Base-by-base conservation (phyloP, 805 yeast genomes). In the Crinitomyces ghanaensis region DNA sequence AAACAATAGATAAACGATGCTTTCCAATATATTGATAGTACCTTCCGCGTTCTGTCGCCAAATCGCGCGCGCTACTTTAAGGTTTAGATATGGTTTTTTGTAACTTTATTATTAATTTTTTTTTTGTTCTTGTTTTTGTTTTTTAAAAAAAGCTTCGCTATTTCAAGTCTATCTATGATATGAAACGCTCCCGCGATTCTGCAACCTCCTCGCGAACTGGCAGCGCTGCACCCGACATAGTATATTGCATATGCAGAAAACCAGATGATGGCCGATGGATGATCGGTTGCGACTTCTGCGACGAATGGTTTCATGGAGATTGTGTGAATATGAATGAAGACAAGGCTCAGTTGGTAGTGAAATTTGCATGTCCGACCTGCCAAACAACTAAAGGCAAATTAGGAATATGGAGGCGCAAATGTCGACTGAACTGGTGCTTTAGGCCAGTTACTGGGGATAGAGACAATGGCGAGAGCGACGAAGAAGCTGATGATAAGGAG, bases 241-340 rank as follows among this genome's bases (percentile, higher is more conserved):
- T 45, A 5, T 84, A 65, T 47, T 85, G 96, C 51, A 57, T 76
- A 0, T 85, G 96, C 52, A 65, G 91, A 24, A 68, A 67, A 39
- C 78, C 84, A 0, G 95, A 86, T 47, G 65, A 68, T 38, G 91
- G 86, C 2, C 76, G 72, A 37, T 59, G 85, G 51, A 86, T 86
- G 96, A 79, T 86, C n/a, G 83, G 80, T 0, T 85, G 96, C 52
- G 95, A 85, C 51, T 86, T 83, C 4, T 86, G 96, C 56, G 95
- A 84, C 48, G 95, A 83, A 38, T 86, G 96, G 96, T 86, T 68
- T 50, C 96, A 86, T 56, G 82, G 85, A 54, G 60, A 59, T 29
- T 86, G 96, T 51, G 70, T 85, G 66, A 66, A 65, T 33, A 50
- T 84, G 23, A 65, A 74, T 33, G 52, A 51, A 6, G 56, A 61